Conservation (phyloP, 495 filamentous ascomycete genomes). For the Chaetomium fimeti region DNA sequence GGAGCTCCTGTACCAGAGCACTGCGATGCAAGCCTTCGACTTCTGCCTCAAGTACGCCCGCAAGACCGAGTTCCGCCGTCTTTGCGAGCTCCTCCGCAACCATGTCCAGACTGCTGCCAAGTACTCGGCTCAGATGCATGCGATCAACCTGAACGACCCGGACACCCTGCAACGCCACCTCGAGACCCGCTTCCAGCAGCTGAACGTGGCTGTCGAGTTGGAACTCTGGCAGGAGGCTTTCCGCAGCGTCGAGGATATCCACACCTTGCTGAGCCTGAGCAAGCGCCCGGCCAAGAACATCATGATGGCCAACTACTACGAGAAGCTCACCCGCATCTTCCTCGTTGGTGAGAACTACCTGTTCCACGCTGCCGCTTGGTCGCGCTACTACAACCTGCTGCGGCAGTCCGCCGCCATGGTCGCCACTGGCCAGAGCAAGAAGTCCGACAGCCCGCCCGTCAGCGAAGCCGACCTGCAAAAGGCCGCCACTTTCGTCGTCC, state of each 20-base stretch:
- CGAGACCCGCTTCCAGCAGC: slow-evolving; percentile 96
- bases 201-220: slow-evolving; percentile 96
- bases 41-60: slow-evolving; percentile 97
- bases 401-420: slow-evolving; percentile 84
- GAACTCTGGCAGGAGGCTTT: slow-evolving; percentile 99
- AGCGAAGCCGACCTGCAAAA: slow-evolving; percentile 80
- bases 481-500: slow-evolving; percentile 91
- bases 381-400: slow-evolving; percentile 92
- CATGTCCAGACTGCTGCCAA: slow-evolving; percentile 99
- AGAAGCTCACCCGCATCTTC: slow-evolving; percentile 97
- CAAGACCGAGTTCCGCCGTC: slow-evolving; percentile 97
- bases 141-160: slow-evolving; percentile 96
- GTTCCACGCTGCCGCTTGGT: slow-evolving; percentile 97
- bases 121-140: slow-evolving; percentile 98
- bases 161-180: slow-evolving; percentile 96
- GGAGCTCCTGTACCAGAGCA: slow-evolving; percentile 97
- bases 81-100: slow-evolving; percentile 96
- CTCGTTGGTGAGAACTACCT: slow-evolving; percentile 98
- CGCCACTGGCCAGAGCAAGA: slow-evolving; percentile 84
- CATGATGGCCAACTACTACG: slow-evolving; percentile 99
- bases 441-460: slow-evolving; percentile 83
- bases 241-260: slow-evolving; percentile 97
- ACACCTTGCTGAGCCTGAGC: slow-evolving; percentile 96
- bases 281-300: slow-evolving; percentile 99
- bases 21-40: slow-evolving; percentile 95